A percentile compares a stretch with the other conserved stretches of the same genome.
Evolutionary conservation across 2,329 filamentous ascomycete species (phyloP).

Genomic region (Amauroascus niger): DNA sequence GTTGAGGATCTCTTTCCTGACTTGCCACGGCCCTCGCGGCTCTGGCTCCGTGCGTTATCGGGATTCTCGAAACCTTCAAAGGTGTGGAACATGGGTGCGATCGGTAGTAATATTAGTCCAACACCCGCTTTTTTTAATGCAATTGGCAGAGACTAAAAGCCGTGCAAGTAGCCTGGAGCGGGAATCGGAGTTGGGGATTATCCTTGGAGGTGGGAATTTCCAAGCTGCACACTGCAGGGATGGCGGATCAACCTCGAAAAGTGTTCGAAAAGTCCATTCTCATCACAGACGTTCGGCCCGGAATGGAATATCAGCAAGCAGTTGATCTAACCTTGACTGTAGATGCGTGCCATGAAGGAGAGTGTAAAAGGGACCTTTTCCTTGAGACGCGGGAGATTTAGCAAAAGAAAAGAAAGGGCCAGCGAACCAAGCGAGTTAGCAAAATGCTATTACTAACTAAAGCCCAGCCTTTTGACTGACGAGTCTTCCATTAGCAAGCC

Average conservation of each 20-base stretch:
- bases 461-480: neutral
- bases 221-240: neutral
- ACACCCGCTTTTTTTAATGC: neutral
- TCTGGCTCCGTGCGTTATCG: constrained; percentile 23
- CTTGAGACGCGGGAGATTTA: too few species aligned
- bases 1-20: constrained; percentile 32
- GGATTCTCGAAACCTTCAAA: constrained; percentile 36
- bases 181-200: neutral
- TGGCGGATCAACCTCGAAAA: neutral
- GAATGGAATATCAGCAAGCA: neutral
- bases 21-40: constrained; percentile 26
- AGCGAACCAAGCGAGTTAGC: too few species aligned
- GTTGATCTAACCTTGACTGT: neutral
- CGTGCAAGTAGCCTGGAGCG: neutral
- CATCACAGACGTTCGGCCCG: neutral
- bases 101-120: neutral
- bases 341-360: neutral
- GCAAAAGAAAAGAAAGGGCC: too few species aligned
- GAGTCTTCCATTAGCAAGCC: neutral
- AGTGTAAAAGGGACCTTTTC: too few species aligned
- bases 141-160: neutral
- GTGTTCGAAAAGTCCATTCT: neutral
- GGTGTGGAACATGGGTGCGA: constrained; percentile 32
- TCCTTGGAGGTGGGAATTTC: neutral
- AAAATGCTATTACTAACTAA: too few species aligned